Conservation (phyloP, 768 basidiomycete species). For the Boletus fagicola region DNA sequence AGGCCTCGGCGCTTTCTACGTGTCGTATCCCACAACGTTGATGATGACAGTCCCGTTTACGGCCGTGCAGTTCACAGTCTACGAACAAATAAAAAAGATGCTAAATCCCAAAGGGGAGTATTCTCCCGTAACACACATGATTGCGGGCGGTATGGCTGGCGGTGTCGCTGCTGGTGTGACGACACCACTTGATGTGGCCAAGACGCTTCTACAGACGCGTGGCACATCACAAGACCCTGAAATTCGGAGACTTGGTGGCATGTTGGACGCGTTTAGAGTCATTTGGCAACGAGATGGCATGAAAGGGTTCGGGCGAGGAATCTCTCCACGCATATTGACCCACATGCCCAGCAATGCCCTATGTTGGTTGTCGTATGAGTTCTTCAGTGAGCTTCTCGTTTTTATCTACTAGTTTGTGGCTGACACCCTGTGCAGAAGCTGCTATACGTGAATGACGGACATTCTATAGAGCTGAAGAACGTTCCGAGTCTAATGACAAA, state of each 20-base stretch:
- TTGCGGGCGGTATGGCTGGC: constrained; percentile 89
- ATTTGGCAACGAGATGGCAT: constrained; percentile 86
- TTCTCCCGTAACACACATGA: constrained; percentile 90
- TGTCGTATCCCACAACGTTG: constrained; percentile 97
- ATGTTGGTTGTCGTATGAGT: constrained; percentile 97
- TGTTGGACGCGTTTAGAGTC: constrained; percentile 84
- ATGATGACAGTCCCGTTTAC: constrained; percentile 98
- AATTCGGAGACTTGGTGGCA: constrained; percentile 80
- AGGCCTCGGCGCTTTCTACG: constrained; percentile 90
- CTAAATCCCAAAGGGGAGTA: constrained; percentile 86
- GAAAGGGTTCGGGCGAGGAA: constrained; percentile 81
- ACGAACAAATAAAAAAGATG: constrained; percentile 85
- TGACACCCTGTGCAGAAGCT: constrained; percentile 46
- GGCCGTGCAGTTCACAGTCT: constrained; percentile 95
- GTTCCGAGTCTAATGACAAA: constrained; percentile 8
- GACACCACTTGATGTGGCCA: constrained; percentile 95
- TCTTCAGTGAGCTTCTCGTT: constrained; percentile 77
- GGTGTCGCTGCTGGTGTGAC: constrained; percentile 94
- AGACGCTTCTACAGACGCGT: constrained; percentile 94
- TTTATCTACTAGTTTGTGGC: background rate
- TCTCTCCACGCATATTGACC: constrained; percentile 89
- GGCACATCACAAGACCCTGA: constrained; percentile 84
- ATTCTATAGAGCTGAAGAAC: constrained; percentile 18
- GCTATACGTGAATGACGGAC: constrained; percentile 51
- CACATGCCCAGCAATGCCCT: constrained; percentile 97